Conservation (phyloP, 1,139 yeast genomes). For the Candida mesenterica region DNA sequence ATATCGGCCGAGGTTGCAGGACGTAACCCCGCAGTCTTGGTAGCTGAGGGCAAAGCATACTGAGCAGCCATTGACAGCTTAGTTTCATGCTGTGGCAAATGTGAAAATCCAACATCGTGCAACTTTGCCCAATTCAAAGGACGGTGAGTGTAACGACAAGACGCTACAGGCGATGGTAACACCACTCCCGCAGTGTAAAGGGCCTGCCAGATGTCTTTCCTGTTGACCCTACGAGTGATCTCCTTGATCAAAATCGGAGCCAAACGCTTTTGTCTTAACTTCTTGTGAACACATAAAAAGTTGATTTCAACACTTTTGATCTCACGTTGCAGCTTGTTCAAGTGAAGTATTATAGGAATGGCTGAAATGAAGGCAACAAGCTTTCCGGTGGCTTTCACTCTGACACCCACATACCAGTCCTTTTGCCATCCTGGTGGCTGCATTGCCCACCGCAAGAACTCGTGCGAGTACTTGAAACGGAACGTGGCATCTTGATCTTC, state of each 20-base stretch:
- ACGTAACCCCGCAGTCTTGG: constrained; percentile 63
- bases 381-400: constrained; percentile 73
- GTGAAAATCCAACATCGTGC: constrained; percentile 84
- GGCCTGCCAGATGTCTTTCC: constrained; percentile 89
- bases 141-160: constrained; percentile 90
- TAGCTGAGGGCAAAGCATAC: constrained; percentile 64
- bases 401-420: constrained; percentile 93
- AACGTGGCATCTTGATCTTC: constrained; percentile 93
- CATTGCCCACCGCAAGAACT: constrained; percentile 89
- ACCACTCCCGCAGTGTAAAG: constrained; percentile 90
- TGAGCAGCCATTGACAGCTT: constrained; percentile 80
- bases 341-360: constrained; percentile 69
- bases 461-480: constrained; percentile 83
- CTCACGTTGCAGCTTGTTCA: constrained; percentile 49
- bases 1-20: constrained; percentile 61
- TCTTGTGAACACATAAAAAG: constrained; percentile 91
- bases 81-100: constrained; percentile 73
- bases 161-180: constrained; percentile 88
- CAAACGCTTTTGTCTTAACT: constrained; percentile 86
- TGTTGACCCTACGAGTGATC: constrained; percentile 89
- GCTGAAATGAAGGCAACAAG: constrained; percentile 92
- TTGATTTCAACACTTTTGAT: constrained; percentile 84
- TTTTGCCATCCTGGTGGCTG: constrained; percentile 90
- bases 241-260: constrained; percentile 94
- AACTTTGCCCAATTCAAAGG: constrained; percentile 91